Percentiles rank a stretch among this genome's conserved stretches.
phyloP scores from a whole-genome alignment of 805 yeast genomes.

The Yarrowia divulgata region DNA sequence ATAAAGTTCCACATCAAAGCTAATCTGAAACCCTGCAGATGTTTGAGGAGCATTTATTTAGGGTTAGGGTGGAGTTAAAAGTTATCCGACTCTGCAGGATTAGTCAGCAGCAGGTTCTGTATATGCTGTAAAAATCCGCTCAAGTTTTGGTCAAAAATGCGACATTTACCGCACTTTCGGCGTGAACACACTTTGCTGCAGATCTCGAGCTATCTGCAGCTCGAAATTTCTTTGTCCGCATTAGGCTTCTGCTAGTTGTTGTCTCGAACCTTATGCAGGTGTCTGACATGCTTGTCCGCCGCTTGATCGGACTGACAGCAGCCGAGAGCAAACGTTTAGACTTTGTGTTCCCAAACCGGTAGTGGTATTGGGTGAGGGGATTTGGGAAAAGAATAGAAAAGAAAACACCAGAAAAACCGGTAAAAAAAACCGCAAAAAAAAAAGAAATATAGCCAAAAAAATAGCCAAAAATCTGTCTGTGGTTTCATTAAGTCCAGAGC shows the following conservation, averaged over 20 bases:
- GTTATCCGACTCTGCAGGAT: no score
- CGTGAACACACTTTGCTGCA: slow-evolving; percentile 2
- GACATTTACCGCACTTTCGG: neutral
- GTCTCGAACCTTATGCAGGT: slow-evolving; percentile 1
- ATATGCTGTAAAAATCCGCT: neutral
- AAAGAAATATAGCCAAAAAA: no score
- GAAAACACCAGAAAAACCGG: no score
- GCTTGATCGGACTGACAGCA: slow-evolving; percentile 23
- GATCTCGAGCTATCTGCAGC: slow-evolving; percentile 15
- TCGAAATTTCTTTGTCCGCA: neutral
- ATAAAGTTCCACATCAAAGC: neutral
- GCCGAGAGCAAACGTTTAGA: slow-evolving; percentile 12
- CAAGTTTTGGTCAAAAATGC: neutral
- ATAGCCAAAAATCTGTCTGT: no score
- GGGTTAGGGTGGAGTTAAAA: no score
- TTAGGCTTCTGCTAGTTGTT: neutral
- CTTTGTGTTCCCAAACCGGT: neutral
- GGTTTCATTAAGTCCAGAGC: no score
- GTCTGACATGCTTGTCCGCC: slow-evolving; percentile 28
- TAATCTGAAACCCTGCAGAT: slow-evolving; percentile 29
- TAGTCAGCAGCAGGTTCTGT: no score
- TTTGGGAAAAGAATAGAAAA: no score
- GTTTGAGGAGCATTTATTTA: neutral
- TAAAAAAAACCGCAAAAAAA: no score
- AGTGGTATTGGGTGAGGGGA: no score